Conservation (phyloP, 306 rosid genomes). For the Aeschynomene evenia region DNA sequence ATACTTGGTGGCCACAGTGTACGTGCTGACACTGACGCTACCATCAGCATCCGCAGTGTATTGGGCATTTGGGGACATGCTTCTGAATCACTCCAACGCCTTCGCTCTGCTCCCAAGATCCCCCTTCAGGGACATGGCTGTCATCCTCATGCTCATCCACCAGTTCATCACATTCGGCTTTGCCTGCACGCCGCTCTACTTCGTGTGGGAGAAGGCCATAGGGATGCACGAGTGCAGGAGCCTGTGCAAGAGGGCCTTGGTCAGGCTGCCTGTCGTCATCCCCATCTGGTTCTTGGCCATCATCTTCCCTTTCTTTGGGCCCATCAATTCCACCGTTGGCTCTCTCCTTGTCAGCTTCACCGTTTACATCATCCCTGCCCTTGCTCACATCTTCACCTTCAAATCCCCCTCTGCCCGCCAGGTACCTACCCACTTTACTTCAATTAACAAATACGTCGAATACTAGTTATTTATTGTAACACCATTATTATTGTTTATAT, state of each 20-base stretch:
- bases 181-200: slow-evolving; percentile 94
- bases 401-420: slow-evolving; percentile 78
- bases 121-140: slow-evolving; percentile 86
- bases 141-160: slow-evolving; percentile 90
- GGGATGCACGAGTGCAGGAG: slow-evolving; percentile 95
- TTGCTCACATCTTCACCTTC: slow-evolving; percentile 86
- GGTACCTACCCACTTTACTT: too few relatives aligned
- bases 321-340: slow-evolving; percentile 96
- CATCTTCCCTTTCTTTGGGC: slow-evolving; percentile 91
- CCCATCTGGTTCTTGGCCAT: slow-evolving; percentile 98
- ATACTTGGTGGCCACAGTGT: slow-evolving; percentile 75
- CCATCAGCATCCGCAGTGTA: slow-evolving; percentile 92
- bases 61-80: slow-evolving; percentile 98
- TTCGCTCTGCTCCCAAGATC: slow-evolving; percentile 89
- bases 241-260: slow-evolving; percentile 89
- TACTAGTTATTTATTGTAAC: too few relatives aligned
- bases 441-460: too few relatives aligned
- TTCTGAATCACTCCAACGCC: slow-evolving; percentile 95
- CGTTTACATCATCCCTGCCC: slow-evolving; percentile 89
- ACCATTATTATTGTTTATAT: too few relatives aligned
- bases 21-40: slow-evolving; percentile 91
- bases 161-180: slow-evolving; percentile 98
- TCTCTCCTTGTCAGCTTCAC: slow-evolving; percentile 98
- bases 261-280: slow-evolving; percentile 85
- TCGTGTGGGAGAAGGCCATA: slow-evolving; percentile 92